Conservation (phyloP, 148 eudicot genomes). For the Cornus controversa region DNA sequence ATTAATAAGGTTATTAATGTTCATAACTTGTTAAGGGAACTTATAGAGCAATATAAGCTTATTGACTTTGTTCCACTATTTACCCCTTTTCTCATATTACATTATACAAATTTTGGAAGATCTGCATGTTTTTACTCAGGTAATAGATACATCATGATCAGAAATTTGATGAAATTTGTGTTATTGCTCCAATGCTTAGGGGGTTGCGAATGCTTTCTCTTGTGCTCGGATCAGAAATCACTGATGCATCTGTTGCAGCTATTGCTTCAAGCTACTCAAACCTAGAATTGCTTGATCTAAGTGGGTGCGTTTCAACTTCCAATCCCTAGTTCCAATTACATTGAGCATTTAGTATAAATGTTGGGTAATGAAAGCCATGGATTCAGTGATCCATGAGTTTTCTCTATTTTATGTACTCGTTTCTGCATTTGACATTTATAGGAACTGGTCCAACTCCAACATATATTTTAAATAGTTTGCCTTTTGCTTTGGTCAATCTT, state of each 20-base stretch:
- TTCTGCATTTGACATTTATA: neutral
- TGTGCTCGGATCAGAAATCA: constrained; percentile 69
- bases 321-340: neutral
- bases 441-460: neutral
- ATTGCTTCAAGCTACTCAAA: constrained; percentile 82
- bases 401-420: neutral
- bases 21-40: neutral
- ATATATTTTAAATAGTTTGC: neutral
- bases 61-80: neutral
- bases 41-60: neutral
- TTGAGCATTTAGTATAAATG: neutral
- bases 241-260: constrained; percentile 96
- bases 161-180: neutral
- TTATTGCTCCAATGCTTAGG: constrained; percentile 37
- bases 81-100: neutral
- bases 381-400: neutral
- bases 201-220: constrained; percentile 86
- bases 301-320: constrained; percentile 68
- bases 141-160: neutral
- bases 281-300: constrained; percentile 83
- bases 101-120: neutral
- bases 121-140: neutral
- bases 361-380: neutral
- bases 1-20: neutral
- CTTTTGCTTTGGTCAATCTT: constrained; percentile 1